Conservation (phyloP, 805 yeast species). For the Jamesozyma lodderae region DNA sequence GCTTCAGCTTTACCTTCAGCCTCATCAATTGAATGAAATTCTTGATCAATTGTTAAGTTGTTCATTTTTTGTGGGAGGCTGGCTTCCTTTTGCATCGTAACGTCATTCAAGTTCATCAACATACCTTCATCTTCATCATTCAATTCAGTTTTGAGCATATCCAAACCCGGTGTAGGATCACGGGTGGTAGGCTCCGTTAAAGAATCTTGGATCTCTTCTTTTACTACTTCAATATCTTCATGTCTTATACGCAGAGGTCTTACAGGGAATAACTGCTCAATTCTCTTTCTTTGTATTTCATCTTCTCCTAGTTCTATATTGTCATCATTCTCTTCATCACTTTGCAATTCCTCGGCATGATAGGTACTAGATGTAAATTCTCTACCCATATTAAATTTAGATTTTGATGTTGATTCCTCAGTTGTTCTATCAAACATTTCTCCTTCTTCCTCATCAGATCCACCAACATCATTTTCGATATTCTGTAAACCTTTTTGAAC, state of each 20-base stretch:
- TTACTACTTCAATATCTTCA: slow-evolving; percentile 31
- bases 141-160: slow-evolving; percentile 16
- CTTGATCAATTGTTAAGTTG: slow-evolving; percentile 21
- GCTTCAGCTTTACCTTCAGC: slow-evolving; percentile 33
- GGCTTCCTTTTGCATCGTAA: slow-evolving; percentile 18
- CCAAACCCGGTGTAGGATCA: slow-evolving; percentile 22
- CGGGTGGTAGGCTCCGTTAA: slow-evolving; percentile 19
- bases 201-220: slow-evolving; percentile 25
- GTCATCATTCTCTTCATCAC: slow-evolving; percentile 14
- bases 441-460: slow-evolving; percentile 35
- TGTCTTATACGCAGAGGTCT: slow-evolving; percentile 51
- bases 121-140: slow-evolving; percentile 5
- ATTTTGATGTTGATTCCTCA: slow-evolving; percentile 22
- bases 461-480: slow-evolving; percentile 21
- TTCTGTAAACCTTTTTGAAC: slow-evolving; percentile 21
- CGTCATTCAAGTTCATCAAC: slow-evolving; percentile 9
- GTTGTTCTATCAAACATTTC: slow-evolving; percentile 19
- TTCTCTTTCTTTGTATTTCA: slow-evolving; percentile 17
- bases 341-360: slow-evolving; percentile 6
- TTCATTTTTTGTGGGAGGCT: slow-evolving; percentile 25
- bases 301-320: slow-evolving; percentile 20
- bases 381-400: slow-evolving; percentile 56
- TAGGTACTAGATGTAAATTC: slow-evolving; percentile 41
- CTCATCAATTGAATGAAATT: slow-evolving; percentile 25
- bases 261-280: slow-evolving; percentile 49